Evolutionary conservation across 2,329 filamentous ascomycete genomes (phyloP).

Genomic region (Biscogniauxia sp.): DNA sequence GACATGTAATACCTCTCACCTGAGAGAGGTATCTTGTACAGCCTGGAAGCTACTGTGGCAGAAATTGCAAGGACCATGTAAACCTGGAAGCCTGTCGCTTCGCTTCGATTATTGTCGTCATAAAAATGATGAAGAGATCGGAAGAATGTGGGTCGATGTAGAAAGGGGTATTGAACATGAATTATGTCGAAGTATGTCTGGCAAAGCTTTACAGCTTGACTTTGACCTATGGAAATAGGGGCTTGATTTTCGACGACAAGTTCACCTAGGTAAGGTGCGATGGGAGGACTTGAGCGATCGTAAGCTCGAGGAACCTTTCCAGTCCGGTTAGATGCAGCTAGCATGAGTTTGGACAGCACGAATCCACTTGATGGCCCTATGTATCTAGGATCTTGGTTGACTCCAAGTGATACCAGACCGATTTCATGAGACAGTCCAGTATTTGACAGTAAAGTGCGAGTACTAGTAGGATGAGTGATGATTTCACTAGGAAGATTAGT

Average conservation of each 20-base stretch:
- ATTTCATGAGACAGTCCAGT: slow-evolving; percentile 47
- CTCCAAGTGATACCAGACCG: slow-evolving; percentile 49
- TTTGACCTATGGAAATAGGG: slow-evolving; percentile 24
- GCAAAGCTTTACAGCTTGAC: slow-evolving; percentile 40
- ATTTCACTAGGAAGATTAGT: not conserved
- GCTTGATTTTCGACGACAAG: slow-evolving; percentile 11
- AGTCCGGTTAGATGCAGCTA: slow-evolving; percentile 35
- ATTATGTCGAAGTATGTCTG: slow-evolving; percentile 48
- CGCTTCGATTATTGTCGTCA: slow-evolving; percentile 23
- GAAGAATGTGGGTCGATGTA: slow-evolving; percentile 47
- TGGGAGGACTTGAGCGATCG: slow-evolving; percentile 4
- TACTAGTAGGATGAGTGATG: slow-evolving; percentile 12
- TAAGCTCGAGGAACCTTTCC: slow-evolving; percentile 2
- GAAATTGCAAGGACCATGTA: slow-evolving; percentile 54
- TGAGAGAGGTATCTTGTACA: slow-evolving; percentile 42
- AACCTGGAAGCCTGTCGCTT: slow-evolving; percentile 43
- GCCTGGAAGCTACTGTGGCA: slow-evolving; percentile 43
- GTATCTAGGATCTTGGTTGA: slow-evolving; percentile 47
- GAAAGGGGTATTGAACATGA: slow-evolving; percentile 48
- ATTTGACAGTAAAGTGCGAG: slow-evolving; percentile 16
- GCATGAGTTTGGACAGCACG: slow-evolving; percentile 49
- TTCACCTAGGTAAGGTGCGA: slow-evolving; percentile 14
- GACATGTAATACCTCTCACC: slow-evolving; percentile 48
- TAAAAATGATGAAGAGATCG: slow-evolving; percentile 37
- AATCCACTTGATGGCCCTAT: slow-evolving; percentile 56